These are phyloP conservation scores for Desmodesmus armatus DNA, from an alignment of 139 green algal genomes.

Conservation along the genomic window DNA sequence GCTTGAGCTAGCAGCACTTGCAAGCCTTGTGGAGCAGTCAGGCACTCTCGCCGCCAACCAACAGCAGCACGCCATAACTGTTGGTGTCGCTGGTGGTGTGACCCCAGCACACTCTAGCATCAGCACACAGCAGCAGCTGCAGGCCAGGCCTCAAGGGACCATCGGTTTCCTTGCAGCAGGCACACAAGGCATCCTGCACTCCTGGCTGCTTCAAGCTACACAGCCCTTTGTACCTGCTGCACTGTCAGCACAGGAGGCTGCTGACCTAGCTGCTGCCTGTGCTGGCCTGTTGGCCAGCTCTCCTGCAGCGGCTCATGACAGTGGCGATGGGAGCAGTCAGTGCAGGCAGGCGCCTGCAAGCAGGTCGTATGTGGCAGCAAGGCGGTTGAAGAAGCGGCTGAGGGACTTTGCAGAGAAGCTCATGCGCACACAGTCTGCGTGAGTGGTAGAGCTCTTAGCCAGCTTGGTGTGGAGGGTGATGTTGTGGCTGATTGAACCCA, in stretches of 20 bases:
- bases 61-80: neutral
- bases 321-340: neutral
- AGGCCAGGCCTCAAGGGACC: no score
- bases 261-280: neutral
- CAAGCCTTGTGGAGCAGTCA: neutral
- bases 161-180: no score
- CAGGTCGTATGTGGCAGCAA: neutral
- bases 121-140: neutral
- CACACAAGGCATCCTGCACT: no score
- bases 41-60: no score
- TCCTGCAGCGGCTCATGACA: neutral
- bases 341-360: no score
- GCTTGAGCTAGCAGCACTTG: conserved; percentile 25
- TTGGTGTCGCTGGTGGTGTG: neutral
- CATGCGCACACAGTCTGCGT: conserved; percentile 10
- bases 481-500: no score
- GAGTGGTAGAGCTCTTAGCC: no score
- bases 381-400: conserved; percentile 21
- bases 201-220: neutral
- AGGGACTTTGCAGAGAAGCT: conserved; percentile 46
- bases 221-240: neutral
- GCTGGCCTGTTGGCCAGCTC: conserved; percentile 6
- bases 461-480: no score
- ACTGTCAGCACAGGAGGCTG: neutral
- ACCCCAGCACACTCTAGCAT: neutral